Conservation (phyloP, 176 grass and related monocot species). For the Poa annua region DNA sequence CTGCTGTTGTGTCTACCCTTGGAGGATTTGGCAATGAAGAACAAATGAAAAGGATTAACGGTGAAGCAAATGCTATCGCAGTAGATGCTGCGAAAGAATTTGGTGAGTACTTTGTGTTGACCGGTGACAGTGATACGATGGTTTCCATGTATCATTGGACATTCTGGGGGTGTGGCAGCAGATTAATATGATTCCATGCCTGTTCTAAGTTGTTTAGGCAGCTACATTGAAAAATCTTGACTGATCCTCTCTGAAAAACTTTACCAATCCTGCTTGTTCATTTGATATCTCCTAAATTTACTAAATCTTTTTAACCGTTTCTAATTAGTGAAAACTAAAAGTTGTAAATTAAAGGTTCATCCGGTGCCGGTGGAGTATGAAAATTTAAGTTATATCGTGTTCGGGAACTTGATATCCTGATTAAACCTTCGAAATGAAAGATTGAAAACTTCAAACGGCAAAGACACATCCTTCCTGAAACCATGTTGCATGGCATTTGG, state of each 20-base stretch:
- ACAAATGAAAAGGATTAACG: conserved; percentile 97
- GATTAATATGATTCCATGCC: background rate
- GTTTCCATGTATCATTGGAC: conserved; percentile 3
- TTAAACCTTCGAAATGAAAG: conserved; percentile 25
- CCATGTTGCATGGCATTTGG: background rate
- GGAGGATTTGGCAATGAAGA: conserved; percentile 97
- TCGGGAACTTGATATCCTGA: background rate
- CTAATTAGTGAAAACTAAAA: background rate
- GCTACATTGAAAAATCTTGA: background rate
- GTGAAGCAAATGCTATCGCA: conserved; percentile 85
- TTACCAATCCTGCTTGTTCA: background rate
- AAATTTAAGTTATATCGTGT: background rate
- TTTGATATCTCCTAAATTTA: background rate
- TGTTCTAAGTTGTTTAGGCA: conserved; percentile 8
- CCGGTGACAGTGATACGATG: background rate
- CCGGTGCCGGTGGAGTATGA: background rate
- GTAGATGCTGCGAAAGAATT: conserved; percentile 76
- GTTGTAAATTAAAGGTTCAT: background rate
- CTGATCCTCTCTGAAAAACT: background rate
- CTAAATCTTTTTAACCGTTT: background rate
- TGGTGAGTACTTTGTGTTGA: conserved; percentile 51
- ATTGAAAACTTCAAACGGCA: background rate
- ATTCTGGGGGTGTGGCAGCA: background rate
- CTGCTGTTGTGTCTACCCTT: conserved; percentile 88
- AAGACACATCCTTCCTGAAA: background rate